Percentiles rank a stretch among this genome's conserved stretches.
phyloP scores from a whole-genome alignment of 2,329 filamentous ascomycete species.

The Zelopaecilomyces penicillatus region DNA sequence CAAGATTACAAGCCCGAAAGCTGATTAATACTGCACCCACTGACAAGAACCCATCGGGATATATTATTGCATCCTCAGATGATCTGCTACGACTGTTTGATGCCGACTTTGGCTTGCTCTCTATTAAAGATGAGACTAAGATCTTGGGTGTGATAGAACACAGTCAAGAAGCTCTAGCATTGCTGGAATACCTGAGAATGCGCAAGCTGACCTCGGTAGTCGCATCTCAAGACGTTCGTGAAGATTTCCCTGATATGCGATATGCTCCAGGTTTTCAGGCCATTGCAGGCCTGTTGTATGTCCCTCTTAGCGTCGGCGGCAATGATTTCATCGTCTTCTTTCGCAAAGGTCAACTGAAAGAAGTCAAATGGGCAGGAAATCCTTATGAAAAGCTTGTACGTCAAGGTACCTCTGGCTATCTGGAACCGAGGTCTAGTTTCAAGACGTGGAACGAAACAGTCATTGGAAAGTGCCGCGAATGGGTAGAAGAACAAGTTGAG shows the following conservation, averaged over 20 bases:
- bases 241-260: conserved; percentile 72
- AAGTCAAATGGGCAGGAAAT: conserved; percentile 81
- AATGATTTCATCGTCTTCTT: conserved; percentile 88
- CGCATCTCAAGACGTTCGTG: conserved; percentile 64
- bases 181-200: conserved; percentile 78
- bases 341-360: conserved; percentile 63
- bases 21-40: conserved; percentile 80
- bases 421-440: conserved; percentile 75
- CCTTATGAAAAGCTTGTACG: conserved; percentile 72
- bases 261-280: conserved; percentile 72
- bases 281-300: conserved; percentile 71
- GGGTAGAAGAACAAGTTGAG: conserved; percentile 83
- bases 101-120: conserved; percentile 78
- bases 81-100: conserved; percentile 78
- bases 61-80: conserved; percentile 83
- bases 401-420: conserved; percentile 61
- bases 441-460: conserved; percentile 75
- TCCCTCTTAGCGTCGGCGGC: conserved; percentile 68
- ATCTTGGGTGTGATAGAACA: conserved; percentile 67
- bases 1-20: conserved; percentile 74
- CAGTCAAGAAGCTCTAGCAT: conserved; percentile 72
- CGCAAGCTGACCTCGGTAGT: conserved; percentile 66
- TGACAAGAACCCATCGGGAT: conserved; percentile 74
- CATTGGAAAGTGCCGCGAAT: conserved; percentile 74
- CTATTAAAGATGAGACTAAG: conserved; percentile 82